A percentile compares a stretch with the other conserved stretches of the same genome.
These are phyloP conservation scores for Penicillium cosmopolitanum DNA, from an alignment of 495 filamentous ascomycete species.

Conservation along the genomic window DNA sequence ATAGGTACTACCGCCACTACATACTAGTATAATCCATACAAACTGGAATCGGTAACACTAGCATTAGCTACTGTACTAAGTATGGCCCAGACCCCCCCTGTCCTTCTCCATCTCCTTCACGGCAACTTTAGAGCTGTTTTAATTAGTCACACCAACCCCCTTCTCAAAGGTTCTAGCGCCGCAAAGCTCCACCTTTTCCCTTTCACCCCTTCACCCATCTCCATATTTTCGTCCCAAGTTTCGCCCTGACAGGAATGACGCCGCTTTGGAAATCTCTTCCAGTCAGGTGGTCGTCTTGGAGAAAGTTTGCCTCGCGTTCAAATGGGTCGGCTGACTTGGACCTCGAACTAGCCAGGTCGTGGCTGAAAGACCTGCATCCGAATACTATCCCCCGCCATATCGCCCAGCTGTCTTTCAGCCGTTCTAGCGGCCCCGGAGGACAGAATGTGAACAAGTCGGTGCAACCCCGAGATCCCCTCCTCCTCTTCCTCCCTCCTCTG, in stretches of 20 bases:
- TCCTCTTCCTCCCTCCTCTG: background rate
- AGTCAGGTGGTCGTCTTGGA: conserved; percentile 5
- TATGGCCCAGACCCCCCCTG: background rate
- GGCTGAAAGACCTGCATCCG: conserved; percentile 68
- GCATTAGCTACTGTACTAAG: background rate
- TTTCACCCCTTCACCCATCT: background rate
- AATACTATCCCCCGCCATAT: conserved; percentile 65
- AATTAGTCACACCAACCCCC: conserved; percentile 19
- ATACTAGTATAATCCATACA: too few species aligned
- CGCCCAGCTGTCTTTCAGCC: conserved; percentile 72
- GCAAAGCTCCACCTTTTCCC: background rate
- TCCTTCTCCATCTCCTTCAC: background rate
- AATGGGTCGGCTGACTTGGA: conserved; percentile 53
- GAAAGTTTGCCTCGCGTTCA: conserved; percentile 21
- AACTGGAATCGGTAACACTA: too few species aligned
- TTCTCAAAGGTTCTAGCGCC: conserved; percentile 4
- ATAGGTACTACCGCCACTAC: too few species aligned
- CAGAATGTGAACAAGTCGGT: conserved; percentile 97
- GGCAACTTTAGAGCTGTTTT: conserved; percentile 7
- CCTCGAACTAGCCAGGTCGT: conserved; percentile 70
- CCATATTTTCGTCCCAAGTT: conserved; percentile 1
- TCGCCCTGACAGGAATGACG: background rate
- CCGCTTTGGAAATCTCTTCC: background rate
- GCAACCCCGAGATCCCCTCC: conserved; percentile 22
- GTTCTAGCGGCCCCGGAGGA: conserved; percentile 91